phyloP scores from a whole-genome alignment of 2,329 filamentous ascomycete species.

The Thermochaetoides dissita region DNA sequence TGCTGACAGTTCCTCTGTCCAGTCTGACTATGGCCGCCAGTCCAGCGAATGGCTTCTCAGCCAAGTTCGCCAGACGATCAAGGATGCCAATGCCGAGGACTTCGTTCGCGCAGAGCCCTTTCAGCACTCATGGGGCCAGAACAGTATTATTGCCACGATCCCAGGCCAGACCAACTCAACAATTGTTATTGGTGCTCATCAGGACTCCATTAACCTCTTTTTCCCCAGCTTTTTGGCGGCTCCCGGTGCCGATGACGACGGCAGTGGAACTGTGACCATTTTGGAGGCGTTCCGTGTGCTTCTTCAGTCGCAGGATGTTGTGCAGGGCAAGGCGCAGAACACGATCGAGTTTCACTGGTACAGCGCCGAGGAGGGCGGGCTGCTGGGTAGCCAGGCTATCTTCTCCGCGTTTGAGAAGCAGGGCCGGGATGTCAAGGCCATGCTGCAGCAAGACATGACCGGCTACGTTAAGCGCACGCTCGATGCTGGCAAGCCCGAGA shows the following conservation, averaged over 20 bases:
- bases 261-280: constrained; percentile 85
- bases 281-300: constrained; percentile 78
- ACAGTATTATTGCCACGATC: constrained; percentile 81
- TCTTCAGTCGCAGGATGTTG: constrained; percentile 55
- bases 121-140: constrained; percentile 74
- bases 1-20: constrained; percentile 15
- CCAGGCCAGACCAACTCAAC: constrained; percentile 76
- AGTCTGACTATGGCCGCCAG: constrained; percentile 62
- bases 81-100: constrained; percentile 53
- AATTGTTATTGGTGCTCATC: constrained; percentile 78
- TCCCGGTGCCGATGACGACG: constrained; percentile 91
- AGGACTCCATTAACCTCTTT: constrained; percentile 91
- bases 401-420: constrained; percentile 67
- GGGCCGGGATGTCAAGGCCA: constrained; percentile 70
- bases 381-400: constrained; percentile 79
- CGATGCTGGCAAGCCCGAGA: constrained; percentile 69
- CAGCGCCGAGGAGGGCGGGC: constrained; percentile 74
- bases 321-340: constrained; percentile 60
- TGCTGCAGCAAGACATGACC: constrained; percentile 98
- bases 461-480: constrained; percentile 74
- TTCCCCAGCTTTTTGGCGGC: constrained; percentile 71
- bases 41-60: constrained; percentile 78
- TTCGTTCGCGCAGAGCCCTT: constrained; percentile 61
- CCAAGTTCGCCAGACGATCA: constrained; percentile 59
- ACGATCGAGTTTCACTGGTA: constrained; percentile 97